These are phyloP conservation scores for Fraxinus platypoda DNA, from an alignment of 305 asterid genomes.

Conservation along the genomic window DNA sequence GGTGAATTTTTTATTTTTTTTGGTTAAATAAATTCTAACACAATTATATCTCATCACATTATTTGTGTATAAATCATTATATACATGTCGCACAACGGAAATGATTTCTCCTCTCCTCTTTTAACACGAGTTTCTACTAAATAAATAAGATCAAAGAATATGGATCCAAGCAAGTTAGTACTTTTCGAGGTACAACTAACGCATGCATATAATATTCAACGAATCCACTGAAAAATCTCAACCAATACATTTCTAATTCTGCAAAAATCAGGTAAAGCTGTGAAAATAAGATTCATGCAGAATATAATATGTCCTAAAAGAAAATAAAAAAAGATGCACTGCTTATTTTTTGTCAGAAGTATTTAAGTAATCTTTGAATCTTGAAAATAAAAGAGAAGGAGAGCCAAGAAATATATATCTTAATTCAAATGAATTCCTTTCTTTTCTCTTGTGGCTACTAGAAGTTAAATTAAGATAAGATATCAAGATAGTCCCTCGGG, in stretches of 20 bases:
- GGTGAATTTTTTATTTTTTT: no score
- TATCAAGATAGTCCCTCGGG: no score
- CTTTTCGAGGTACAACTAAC: background rate
- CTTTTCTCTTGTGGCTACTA: background rate
- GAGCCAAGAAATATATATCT: background rate
- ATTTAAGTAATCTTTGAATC: background rate
- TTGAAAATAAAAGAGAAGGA: background rate
- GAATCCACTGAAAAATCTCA: background rate
- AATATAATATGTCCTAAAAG: background rate
- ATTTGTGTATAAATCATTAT: no score
- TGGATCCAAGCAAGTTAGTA: no score
- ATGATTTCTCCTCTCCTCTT: no score
- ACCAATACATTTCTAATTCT: background rate
- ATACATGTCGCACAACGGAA: no score
- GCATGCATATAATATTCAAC: background rate
- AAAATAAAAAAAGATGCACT: background rate
- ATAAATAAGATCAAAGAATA: no score
- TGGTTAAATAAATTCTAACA: no score
- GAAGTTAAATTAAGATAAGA: no score
- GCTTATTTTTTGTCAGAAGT: background rate
- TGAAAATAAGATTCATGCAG: background rate
- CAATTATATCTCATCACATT: no score
- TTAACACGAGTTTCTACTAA: no score
- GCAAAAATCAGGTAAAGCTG: background rate
- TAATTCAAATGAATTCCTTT: no score